Conservation (phyloP, 1,284 basidiomycete species). For the Tranzscheliella williamsii region DNA sequence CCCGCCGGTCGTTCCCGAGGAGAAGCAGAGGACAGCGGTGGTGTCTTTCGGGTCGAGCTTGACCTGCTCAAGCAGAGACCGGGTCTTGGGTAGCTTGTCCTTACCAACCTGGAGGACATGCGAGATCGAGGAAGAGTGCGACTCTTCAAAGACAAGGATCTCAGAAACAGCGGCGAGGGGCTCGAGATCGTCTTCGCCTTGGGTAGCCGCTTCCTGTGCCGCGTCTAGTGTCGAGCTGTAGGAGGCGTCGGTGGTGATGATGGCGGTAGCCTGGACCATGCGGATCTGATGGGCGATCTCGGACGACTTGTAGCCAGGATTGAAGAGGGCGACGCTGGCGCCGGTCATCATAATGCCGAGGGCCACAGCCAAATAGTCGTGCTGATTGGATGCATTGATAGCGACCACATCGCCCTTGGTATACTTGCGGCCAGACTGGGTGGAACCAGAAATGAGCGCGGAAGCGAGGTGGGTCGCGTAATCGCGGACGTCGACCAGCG, state of each 20-base stretch:
- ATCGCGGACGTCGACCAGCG: conserved; percentile 34
- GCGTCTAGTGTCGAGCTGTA: conserved; percentile 32
- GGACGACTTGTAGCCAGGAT: conserved; percentile 54
- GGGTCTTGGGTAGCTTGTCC: conserved; percentile 18
- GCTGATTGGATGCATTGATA: conserved; percentile 51
- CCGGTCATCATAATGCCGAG: conserved; percentile 54
- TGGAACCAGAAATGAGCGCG: conserved; percentile 30
- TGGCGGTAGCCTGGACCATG: conserved; percentile 41
- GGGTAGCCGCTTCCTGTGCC: conserved; percentile 18
- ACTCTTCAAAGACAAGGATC: conserved; percentile 51
- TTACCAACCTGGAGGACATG: conserved; percentile 36
- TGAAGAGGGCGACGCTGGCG: conserved; percentile 51
- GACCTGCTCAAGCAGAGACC: conserved; percentile 27
- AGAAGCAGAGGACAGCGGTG: conserved; percentile 53
- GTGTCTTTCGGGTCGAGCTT: conserved; percentile 31
- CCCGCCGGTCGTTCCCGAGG: conserved; percentile 56
- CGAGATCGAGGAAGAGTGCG: conserved; percentile 31
- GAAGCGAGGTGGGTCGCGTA: conserved; percentile 46
- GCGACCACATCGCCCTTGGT: conserved; percentile 46
- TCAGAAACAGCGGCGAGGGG: conserved; percentile 12
- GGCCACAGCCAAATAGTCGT: conserved; percentile 51
- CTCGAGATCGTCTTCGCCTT: conserved; percentile 27
- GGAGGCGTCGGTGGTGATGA: conserved; percentile 34
- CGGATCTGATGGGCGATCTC: conserved; percentile 54
- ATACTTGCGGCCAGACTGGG: conserved; percentile 37